Percentiles rank a stretch among this genome's conserved stretches.
Evolutionary conservation across 148 eudicot species (phyloP).

Genomic region (Agrostemma githago): DNA sequence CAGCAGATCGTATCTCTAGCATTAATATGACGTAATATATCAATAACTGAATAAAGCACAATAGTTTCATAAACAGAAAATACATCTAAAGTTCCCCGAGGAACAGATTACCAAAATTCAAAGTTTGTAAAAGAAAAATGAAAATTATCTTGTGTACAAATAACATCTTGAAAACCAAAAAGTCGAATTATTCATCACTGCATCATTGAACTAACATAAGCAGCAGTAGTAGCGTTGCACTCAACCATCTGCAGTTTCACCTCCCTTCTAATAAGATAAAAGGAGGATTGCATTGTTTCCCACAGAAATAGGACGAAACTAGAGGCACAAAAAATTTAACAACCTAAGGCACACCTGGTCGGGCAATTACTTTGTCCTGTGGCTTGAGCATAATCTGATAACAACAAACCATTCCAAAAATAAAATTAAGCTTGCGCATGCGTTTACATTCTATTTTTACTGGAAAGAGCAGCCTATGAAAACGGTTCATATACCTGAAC

Average conservation of each 20-base stretch:
- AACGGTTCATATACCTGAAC: slow-evolving; percentile 59
- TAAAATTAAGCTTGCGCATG: not conserved
- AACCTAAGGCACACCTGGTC: slow-evolving; percentile 57
- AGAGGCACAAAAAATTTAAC: not conserved
- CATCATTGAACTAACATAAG: not conserved
- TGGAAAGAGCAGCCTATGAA: not conserved
- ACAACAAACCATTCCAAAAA: slow-evolving; percentile 15
- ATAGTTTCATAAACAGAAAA: not conserved
- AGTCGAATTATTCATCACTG: not conserved
- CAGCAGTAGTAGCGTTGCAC: not conserved
- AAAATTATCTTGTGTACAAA: not conserved
- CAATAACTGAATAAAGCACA: slow-evolving; percentile 7
- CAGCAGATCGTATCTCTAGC: slow-evolving; percentile 6
- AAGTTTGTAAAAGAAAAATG: not conserved
- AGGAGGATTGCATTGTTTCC: not conserved
- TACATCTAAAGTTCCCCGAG: not conserved
- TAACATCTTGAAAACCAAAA: not conserved
- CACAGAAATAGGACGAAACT: not conserved
- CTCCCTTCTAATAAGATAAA: not conserved
- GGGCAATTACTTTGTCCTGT: slow-evolving; percentile 72
- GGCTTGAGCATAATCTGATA: slow-evolving; percentile 90
- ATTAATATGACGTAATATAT: too few species aligned
- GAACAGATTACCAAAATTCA: not conserved
- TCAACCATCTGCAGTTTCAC: not conserved
- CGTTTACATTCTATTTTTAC: not conserved